Base-by-base conservation (phyloP, 495 filamentous ascomycete genomes). In the Neurospora sp. region DNA sequence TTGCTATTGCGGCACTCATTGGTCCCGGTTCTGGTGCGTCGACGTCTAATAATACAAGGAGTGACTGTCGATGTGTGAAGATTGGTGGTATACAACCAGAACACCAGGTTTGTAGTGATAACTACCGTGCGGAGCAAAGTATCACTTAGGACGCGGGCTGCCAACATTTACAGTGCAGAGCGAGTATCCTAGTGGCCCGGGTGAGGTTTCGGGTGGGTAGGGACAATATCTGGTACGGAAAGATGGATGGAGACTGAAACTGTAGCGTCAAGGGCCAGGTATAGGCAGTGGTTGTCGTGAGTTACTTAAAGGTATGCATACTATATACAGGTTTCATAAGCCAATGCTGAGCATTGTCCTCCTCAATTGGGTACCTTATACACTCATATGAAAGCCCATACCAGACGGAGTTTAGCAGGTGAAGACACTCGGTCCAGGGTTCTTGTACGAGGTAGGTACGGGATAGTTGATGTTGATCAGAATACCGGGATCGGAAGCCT, bases 391-490 rank as follows among this genome's bases (percentile, higher is more conserved):
- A 12, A 82, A 72, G 73, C 77, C 41, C 77, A 80, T 81, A 5
- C 72, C 80, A 54, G 42, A 31, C n/a, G 23, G 41, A n/a, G 1
- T 40, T 72, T 74, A 82, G 77, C 80, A 82, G 9, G 35, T 74
- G 54, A 82, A 83, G 23, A 83, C 80, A 39, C 74, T 49, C 8
- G 83, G 83, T n/a, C 85, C 84, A 23, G 85, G 84, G 72, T 84
- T 84, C 44, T 76, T 82, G 77, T 87, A 87, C 42, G 78, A 80
- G 0, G 79, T 83, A 14, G 80, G 82, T 11, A 82, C 70, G 18
- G 83, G 83, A 35, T 72, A 84, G 79, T 85, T 83, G 75, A 85
- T 81, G 80, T 84, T 83, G 77, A 85, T 81, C 74, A 79, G 74
- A 41, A 85, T 81, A 60, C 84, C 84, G 5, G 82, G 84, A 77